phyloP scores from a whole-genome alignment of 148 eudicot genomes.

The Heliamphora exappendiculata region DNA sequence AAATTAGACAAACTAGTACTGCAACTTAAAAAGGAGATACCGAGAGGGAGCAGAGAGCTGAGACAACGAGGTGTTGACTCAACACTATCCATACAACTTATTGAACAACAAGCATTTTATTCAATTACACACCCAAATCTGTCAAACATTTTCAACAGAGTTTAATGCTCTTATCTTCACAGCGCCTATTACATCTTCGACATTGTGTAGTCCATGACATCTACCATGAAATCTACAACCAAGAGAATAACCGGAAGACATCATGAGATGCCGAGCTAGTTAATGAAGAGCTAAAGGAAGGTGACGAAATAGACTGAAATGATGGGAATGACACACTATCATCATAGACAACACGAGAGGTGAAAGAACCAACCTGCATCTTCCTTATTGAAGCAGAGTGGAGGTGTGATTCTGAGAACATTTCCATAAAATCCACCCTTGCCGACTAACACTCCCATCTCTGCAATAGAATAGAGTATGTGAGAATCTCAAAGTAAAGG shows the following conservation, averaged over 20 bases:
- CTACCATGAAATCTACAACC: conserved; percentile 46
- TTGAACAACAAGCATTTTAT: background rate
- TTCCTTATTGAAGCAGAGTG: conserved; percentile 90
- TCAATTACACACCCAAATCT: background rate
- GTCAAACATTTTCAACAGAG: background rate
- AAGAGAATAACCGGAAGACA: background rate
- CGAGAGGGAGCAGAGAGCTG: conserved; percentile 12
- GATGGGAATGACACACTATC: background rate
- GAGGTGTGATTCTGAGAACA: conserved; percentile 95
- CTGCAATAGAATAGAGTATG: conserved; percentile 25
- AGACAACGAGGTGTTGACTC: conserved; percentile 87
- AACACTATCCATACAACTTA: background rate
- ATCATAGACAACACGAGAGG: background rate
- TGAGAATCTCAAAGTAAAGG: too few relatives aligned
- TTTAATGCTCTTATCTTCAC: background rate
- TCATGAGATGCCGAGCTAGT: background rate
- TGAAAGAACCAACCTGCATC: conserved; percentile 58
- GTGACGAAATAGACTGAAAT: background rate
- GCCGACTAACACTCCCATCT: conserved; percentile 86
- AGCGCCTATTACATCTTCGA: conserved; percentile 34
- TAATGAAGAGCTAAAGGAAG: background rate
- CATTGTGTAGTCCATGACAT: conserved; percentile 46
- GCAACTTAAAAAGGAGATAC: background rate
- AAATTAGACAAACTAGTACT: background rate
- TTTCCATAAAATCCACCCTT: conserved; percentile 94